Percentiles rank a stretch among this genome's conserved stretches.
phyloP scores from a whole-genome alignment of 2,329 filamentous ascomycete genomes.

The Fusarium miscanthi region DNA sequence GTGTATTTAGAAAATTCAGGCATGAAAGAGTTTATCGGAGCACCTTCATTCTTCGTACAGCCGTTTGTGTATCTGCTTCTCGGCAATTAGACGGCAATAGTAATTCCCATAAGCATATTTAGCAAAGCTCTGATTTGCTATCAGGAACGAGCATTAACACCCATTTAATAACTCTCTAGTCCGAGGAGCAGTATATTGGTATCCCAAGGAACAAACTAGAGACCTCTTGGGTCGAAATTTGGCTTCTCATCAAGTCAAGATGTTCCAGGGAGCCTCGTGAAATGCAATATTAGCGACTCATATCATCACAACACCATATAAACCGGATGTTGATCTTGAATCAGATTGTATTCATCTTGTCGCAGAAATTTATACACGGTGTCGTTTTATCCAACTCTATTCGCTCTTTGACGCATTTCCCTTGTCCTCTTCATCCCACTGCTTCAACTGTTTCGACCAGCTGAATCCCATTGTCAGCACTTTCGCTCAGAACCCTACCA shows the following conservation, averaged over 20 bases:
- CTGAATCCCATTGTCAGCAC: constrained; percentile 46
- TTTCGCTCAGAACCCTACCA: not conserved
- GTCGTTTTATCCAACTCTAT: constrained; percentile 28
- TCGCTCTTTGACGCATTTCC: constrained; percentile 46
- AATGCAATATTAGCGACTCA: not conserved
- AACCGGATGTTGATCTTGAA: constrained; percentile 13
- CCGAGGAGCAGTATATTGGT: not conserved
- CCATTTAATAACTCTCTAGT: not conserved
- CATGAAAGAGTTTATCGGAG: not conserved
- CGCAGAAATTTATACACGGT: constrained; percentile 42
- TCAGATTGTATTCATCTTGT: constrained; percentile 30
- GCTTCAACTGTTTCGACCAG: constrained; percentile 59
- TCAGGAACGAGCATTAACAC: not conserved
- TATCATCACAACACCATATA: not conserved
- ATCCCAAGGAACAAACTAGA: not conserved
- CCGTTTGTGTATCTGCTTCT: not conserved
- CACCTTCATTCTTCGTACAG: too few species aligned
- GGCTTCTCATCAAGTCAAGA: not conserved
- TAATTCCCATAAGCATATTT: constrained; percentile 25
- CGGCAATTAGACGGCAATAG: constrained; percentile 22
- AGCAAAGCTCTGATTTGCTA: constrained; percentile 27
- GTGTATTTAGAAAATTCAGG: not conserved
- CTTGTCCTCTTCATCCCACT: constrained; percentile 58
- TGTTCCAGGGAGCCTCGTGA: not conserved
- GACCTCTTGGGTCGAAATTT: not conserved